These are phyloP conservation scores for Quercus robur DNA, from an alignment of 306 rosid species.

Conservation along the genomic window DNA sequence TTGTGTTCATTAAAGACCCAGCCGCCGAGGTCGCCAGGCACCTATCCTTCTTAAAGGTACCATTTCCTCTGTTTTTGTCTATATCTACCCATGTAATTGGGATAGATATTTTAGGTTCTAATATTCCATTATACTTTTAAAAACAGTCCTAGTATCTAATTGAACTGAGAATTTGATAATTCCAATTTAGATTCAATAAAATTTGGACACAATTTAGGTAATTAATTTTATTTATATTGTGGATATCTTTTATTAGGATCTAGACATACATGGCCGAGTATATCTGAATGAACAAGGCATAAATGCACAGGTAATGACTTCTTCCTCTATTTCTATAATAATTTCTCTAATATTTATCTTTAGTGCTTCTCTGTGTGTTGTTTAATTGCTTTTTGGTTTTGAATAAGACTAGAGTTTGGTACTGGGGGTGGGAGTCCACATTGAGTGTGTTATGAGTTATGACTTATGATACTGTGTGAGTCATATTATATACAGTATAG, in stretches of 20 bases:
- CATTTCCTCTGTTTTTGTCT: not conserved
- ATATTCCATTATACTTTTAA: too few relatives aligned
- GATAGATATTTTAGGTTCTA: too few relatives aligned
- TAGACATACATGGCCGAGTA: slow-evolving; percentile 70
- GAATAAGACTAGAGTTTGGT: not conserved
- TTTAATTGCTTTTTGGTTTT: too few relatives aligned
- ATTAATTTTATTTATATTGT: not conserved
- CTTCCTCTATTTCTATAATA: not conserved
- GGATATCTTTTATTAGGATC: slow-evolving; percentile 39
- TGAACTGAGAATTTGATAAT: too few relatives aligned
- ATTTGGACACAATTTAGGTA: too few relatives aligned
- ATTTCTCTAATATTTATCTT: not conserved
- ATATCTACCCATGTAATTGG: too few relatives aligned
- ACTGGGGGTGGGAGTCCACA: not conserved
- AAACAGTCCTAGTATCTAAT: too few relatives aligned
- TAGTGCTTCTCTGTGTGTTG: not conserved
- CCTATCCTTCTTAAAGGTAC: slow-evolving; percentile 60
- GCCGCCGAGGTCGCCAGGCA: slow-evolving; percentile 59
- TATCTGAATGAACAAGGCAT: slow-evolving; percentile 87
- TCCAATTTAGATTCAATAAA: too few relatives aligned
- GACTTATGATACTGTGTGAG: not conserved
- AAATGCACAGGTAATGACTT: slow-evolving; percentile 77
- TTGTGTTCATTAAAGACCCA: slow-evolving; percentile 61
- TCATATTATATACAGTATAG: not conserved
- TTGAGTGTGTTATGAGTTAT: not conserved